Conservation (phyloP, 108 stramenopile genomes). For the Cafeteria roenbergensis region DNA sequence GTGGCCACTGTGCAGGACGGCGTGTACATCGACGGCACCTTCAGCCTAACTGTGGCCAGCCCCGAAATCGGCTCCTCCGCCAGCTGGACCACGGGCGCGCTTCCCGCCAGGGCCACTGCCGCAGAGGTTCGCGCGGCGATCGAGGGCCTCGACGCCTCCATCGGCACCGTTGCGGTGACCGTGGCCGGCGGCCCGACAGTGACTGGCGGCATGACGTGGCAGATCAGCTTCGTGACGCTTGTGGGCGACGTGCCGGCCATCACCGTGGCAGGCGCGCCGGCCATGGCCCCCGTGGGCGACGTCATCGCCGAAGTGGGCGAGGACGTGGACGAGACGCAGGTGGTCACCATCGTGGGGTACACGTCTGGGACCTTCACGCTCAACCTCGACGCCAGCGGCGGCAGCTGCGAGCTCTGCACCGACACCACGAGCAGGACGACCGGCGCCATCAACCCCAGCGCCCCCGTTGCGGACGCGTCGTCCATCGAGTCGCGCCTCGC, state of each 20-base stretch:
- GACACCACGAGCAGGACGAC: not conserved
- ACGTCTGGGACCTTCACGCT: not conserved
- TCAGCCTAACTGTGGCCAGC: not conserved
- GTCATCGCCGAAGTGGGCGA: not conserved
- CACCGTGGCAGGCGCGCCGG: no score
- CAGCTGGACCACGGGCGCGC: no score
- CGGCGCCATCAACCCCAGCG: not conserved
- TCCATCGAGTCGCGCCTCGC: not conserved
- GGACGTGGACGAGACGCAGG: not conserved
- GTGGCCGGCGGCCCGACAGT: not conserved
- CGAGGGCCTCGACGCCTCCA: conserved; percentile 5
- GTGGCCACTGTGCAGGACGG: not conserved
- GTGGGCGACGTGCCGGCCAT: not conserved
- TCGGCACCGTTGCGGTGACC: not conserved
- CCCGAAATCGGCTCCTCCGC: no score
- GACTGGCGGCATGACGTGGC: not conserved
- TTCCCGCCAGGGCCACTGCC: not conserved
- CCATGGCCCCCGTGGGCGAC: no score
- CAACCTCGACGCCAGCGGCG: not conserved
- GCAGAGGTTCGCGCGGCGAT: conserved; percentile 2
- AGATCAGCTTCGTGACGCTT: not conserved
- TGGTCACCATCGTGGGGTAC: not conserved
- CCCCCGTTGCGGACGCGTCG: not conserved
- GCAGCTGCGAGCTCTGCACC: not conserved
- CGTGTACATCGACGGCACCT: not conserved